Percentiles rank a stretch among this genome's conserved stretches.
Conservation (phyloP, 331 rosid genomes). For the Quercus tomentella region DNA sequence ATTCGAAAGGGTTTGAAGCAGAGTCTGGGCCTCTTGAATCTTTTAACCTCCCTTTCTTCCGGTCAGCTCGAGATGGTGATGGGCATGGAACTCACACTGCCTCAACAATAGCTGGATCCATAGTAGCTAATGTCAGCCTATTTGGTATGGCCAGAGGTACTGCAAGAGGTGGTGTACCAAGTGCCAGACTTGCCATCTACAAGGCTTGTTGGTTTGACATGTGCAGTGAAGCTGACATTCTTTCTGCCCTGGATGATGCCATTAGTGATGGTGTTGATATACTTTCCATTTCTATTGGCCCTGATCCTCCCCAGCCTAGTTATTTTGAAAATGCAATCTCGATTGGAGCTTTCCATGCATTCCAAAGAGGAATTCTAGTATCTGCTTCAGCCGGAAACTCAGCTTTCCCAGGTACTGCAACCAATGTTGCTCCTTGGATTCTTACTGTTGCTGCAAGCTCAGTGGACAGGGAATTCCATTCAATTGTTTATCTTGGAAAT, state of each 20-base stretch:
- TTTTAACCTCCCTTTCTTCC: slow-evolving; percentile 30
- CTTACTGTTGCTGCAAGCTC: slow-evolving; percentile 78
- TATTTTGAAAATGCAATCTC: slow-evolving; percentile 43
- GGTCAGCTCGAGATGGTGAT: slow-evolving; percentile 52
- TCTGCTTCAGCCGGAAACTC: slow-evolving; percentile 82
- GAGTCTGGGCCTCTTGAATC: slow-evolving; percentile 49
- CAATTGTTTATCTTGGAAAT: slow-evolving; percentile 56
- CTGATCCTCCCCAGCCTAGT: slow-evolving; percentile 49
- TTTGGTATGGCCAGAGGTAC: slow-evolving; percentile 59
- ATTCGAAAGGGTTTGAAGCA: slow-evolving; percentile 44
- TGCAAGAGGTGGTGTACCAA: slow-evolving; percentile 67
- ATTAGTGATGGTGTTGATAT: slow-evolving; percentile 68
- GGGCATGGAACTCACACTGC: slow-evolving; percentile 83
- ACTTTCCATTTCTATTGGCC: slow-evolving; percentile 70
- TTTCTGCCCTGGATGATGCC: slow-evolving; percentile 65
- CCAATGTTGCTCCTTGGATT: slow-evolving; percentile 78
- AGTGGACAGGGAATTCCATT: slow-evolving; percentile 51
- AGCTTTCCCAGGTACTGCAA: slow-evolving; percentile 53
- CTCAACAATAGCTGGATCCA: slow-evolving; percentile 66
- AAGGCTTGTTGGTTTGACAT: slow-evolving; percentile 68
- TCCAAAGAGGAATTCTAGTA: slow-evolving; percentile 57
- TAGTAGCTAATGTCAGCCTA: slow-evolving; percentile 41
- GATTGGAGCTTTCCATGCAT: slow-evolving; percentile 69
- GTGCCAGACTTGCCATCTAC: slow-evolving; percentile 73
- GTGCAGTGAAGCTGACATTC: slow-evolving; percentile 60